A percentile compares a stretch with the other conserved stretches of the same genome.
These are phyloP conservation scores for Biscogniauxia marginata DNA, from an alignment of 2,329 filamentous ascomycete species.

Conservation along the genomic window DNA sequence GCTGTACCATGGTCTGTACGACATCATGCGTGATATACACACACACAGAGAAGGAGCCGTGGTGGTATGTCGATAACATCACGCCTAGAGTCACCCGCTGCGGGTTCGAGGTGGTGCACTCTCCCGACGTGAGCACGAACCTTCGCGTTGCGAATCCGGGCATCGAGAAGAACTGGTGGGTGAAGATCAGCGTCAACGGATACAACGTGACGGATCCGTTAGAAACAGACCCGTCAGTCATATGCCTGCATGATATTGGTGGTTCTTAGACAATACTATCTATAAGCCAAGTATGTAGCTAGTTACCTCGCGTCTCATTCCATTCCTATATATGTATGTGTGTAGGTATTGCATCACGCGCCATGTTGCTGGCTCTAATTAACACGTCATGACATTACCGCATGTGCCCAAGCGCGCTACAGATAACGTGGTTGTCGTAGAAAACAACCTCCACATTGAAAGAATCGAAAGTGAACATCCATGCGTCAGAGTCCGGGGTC, in stretches of 20 bases:
- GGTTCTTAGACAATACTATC: too few species aligned
- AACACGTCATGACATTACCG: too few species aligned
- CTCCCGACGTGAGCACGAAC: background rate
- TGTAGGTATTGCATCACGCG: too few species aligned
- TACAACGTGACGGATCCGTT: conserved; percentile 8
- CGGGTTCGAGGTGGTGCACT: background rate
- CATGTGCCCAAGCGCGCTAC: too few species aligned
- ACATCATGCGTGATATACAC: background rate
- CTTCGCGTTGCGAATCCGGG: conserved; percentile 9
- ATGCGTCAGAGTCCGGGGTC: too few species aligned
- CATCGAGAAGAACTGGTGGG: conserved; percentile 7
- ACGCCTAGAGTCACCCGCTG: background rate
- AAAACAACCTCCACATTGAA: too few species aligned
- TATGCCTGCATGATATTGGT: conserved; percentile 7
- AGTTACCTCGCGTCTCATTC: too few species aligned
- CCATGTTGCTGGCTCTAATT: too few species aligned
- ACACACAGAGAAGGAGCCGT: background rate
- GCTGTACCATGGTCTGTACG: background rate
- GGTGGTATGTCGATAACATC: background rate
- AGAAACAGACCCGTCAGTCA: conserved; percentile 1
- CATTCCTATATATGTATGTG: too few species aligned
- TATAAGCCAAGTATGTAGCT: too few species aligned
- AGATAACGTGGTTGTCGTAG: too few species aligned
- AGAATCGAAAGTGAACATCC: too few species aligned
- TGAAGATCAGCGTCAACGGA: conserved; percentile 5